These are phyloP conservation scores for Mediolabrus comicus DNA, from an alignment of 108 stramenopile species.

Conservation along the genomic window DNA sequence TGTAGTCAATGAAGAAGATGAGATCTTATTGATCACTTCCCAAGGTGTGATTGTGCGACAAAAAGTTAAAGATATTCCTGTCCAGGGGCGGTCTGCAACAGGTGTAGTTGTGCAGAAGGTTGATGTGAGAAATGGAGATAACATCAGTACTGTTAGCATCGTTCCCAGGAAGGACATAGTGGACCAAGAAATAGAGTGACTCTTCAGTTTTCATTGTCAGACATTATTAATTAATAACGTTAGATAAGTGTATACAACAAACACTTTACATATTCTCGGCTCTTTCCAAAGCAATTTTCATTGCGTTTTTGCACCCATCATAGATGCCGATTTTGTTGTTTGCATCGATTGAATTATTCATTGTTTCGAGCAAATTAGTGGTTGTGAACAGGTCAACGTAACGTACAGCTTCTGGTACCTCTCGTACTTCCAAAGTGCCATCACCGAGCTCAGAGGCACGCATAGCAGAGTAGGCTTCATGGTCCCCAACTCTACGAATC, in stretches of 20 bases:
- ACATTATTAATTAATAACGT: neutral
- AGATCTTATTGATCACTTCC: constrained; percentile 83
- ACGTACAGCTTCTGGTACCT: constrained; percentile 61
- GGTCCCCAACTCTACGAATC: constrained; percentile 92
- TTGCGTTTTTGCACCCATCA: constrained; percentile 84
- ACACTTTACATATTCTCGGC: neutral
- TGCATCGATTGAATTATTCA: constrained; percentile 74
- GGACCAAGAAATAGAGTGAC: neutral
- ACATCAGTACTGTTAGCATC: constrained; percentile 74
- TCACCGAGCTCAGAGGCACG: constrained; percentile 87
- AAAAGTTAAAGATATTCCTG: constrained; percentile 70
- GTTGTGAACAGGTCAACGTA: constrained; percentile 73
- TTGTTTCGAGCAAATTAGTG: constrained; percentile 61
- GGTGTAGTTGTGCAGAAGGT: constrained; percentile 91
- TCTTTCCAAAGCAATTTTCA: constrained; percentile 57
- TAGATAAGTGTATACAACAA: neutral
- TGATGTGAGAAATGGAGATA: constrained; percentile 65
- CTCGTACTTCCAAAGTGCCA: constrained; percentile 86
- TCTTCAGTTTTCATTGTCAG: too few species aligned
- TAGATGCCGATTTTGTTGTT: constrained; percentile 82
- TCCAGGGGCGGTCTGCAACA: constrained; percentile 81
- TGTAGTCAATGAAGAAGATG: constrained; percentile 84
- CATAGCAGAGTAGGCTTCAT: constrained; percentile 86
- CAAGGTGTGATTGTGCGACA: constrained; percentile 93
- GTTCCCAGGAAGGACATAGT: constrained; percentile 54